These are phyloP conservation scores for Populus hybrid DNA, from an alignment of 441 rosid species.

Conservation along the genomic window DNA sequence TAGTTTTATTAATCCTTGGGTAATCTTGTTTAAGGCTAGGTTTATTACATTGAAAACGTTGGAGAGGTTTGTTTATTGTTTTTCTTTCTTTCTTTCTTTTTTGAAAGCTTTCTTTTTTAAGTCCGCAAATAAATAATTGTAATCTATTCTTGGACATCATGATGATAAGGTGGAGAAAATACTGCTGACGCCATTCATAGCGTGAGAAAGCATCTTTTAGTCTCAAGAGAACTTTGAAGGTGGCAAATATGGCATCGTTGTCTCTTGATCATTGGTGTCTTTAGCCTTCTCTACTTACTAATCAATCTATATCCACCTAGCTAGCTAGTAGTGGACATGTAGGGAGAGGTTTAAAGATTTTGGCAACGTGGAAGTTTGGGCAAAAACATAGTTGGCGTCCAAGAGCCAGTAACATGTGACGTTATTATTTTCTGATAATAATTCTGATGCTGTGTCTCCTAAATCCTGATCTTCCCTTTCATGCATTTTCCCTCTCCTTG, in stretches of 20 bases:
- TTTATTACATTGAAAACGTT: too few relatives aligned
- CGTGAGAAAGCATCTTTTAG: conserved; percentile 38
- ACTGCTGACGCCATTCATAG: conserved; percentile 45
- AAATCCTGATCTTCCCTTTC: background rate
- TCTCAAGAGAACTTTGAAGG: conserved; percentile 15
- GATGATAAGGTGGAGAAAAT: conserved; percentile 24
- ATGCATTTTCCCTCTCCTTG: background rate
- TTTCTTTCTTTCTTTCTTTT: too few relatives aligned
- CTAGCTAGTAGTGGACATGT: background rate
- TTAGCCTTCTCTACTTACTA: background rate
- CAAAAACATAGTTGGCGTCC: too few relatives aligned
- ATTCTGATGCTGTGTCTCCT: background rate
- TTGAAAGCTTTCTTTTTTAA: background rate
- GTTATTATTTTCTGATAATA: background rate
- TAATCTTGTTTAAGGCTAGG: background rate
- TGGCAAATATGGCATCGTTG: conserved; percentile 16
- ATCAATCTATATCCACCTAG: too few relatives aligned
- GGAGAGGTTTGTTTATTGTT: too few relatives aligned
- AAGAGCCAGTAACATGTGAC: too few relatives aligned
- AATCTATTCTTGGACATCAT: conserved; percentile 13
- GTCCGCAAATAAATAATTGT: too few relatives aligned
- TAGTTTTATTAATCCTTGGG: too few relatives aligned
- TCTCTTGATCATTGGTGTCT: conserved; percentile 14
- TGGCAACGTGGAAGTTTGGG: background rate
- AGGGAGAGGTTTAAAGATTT: background rate